phyloP scores from a whole-genome alignment of 306 rosid genomes.

The Vigna reflexopilosa region DNA sequence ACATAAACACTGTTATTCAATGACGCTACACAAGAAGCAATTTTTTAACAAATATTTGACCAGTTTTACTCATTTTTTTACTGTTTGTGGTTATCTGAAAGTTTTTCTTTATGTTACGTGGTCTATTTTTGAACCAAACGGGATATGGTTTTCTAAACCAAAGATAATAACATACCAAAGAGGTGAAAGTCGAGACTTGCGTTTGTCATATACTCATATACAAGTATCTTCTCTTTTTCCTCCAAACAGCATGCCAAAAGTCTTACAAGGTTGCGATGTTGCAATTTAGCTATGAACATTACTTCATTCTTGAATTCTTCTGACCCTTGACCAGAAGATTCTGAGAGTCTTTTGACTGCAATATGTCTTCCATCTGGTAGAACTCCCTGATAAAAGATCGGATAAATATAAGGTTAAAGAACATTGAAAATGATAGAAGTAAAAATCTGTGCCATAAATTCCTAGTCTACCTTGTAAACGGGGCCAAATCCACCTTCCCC shows the following conservation, averaged over 20 bases:
- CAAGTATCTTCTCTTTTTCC: constrained; percentile 55
- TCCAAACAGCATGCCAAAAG: constrained; percentile 60
- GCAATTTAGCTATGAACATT: constrained; percentile 43
- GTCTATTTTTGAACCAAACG: too few species aligned
- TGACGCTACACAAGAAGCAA: neutral
- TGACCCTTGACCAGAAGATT: constrained; percentile 56
- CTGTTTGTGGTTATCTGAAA: too few species aligned
- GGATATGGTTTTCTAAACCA: too few species aligned
- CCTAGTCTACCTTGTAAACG: constrained; percentile 55
- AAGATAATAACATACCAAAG: constrained; percentile 42
- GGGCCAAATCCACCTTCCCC: constrained; percentile 40
- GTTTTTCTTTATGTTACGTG: too few species aligned
- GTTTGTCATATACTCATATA: neutral
- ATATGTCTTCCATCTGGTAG: constrained; percentile 56
- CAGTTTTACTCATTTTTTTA: too few species aligned
- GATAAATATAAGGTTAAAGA: neutral
- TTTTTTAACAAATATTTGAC: too few species aligned
- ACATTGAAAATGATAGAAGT: neutral
- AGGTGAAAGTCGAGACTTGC: constrained; percentile 36
- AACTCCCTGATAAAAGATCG: constrained; percentile 45
- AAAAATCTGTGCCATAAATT: neutral
- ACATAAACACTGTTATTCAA: neutral
- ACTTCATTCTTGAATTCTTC: constrained; percentile 52
- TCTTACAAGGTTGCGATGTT: constrained; percentile 60
- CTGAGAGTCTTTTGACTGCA: constrained; percentile 65